A percentile compares a stretch with the other conserved stretches of the same genome.
Evolutionary conservation across 2,329 filamentous ascomycete genomes (phyloP).

Genomic region (Penicillium sp.): DNA sequence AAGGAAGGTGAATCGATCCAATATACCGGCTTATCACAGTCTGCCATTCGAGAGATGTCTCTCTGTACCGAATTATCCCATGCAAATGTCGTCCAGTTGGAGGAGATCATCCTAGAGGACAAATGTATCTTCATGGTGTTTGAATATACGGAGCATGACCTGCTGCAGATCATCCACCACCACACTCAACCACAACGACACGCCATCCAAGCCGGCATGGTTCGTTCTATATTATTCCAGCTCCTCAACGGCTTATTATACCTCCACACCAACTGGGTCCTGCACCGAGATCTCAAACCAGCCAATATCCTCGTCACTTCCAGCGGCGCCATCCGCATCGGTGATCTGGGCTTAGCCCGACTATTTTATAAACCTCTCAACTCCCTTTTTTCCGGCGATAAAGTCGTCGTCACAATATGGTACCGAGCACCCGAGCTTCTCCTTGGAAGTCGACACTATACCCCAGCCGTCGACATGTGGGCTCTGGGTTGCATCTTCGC

Average conservation of each 20-base stretch:
- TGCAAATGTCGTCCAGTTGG: constrained; percentile 82
- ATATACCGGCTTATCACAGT: constrained; percentile 97
- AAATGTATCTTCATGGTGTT: constrained; percentile 99
- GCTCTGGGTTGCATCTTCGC: constrained; percentile 97
- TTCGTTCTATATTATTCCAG: constrained; percentile 95
- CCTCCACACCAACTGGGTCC: constrained; percentile 92
- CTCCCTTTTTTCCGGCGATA: constrained; percentile 88
- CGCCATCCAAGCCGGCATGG: constrained; percentile 81
- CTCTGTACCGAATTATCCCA: constrained; percentile 90
- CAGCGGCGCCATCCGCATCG: constrained; percentile 85
- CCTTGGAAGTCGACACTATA: constrained; percentile 92
- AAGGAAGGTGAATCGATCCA: constrained; percentile 94
- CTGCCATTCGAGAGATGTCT: constrained; percentile 95
- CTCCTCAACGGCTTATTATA: constrained; percentile 93
- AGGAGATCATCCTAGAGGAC: constrained; percentile 95
- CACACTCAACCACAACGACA: constrained; percentile 87
- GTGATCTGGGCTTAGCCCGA: constrained; percentile 86
- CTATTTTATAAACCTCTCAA: constrained; percentile 93
- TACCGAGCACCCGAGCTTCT: constrained; percentile 94
- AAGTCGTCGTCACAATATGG: constrained; percentile 99
- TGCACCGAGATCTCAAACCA: constrained; percentile 94
- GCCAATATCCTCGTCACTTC: constrained; percentile 99
- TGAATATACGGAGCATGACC: constrained; percentile 95
- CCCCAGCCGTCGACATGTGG: constrained; percentile 95
- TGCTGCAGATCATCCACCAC: constrained; percentile 97